Evolutionary conservation across 2,329 filamentous ascomycete genomes (phyloP), one percentile per base, ranked within the genome.

Genomic region (Rutstroemia sp.): DNA sequence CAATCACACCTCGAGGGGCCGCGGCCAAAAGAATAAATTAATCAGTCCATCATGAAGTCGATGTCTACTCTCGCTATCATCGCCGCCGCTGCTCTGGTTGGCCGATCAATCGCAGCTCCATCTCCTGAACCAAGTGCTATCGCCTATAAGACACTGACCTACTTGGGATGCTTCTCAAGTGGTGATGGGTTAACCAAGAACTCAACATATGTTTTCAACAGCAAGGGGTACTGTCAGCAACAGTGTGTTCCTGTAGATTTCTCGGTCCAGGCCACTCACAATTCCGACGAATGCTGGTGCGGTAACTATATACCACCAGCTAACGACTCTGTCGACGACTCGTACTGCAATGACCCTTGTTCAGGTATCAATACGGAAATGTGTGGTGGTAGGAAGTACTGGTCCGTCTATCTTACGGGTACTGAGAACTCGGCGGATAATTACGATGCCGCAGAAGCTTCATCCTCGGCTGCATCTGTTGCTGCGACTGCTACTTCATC

Each of bases 311-410:
- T 69, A n/a, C 68, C 68, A 17, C 59, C 64, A 8, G 47, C 57
- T 4, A 56, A 42, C 19, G 56, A 62, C 30, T 17, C 19, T 21
- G 63, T 63, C 14, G 61, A 60, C 36, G 52, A 62, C 40, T 48
- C 54, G 1, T 48, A 60, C 1, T 70, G 68, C 39, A 56, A 63
- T 45, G 57, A 51, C 23, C 42, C 51, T 25, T 70, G 68, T 51
- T 59, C 64, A 16, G 68, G 68, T 34, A 69, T 61, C 58, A 58
- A 58, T 19, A 36, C 49, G 0, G 63, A 66, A 42, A 60, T 53
- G 25, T 70, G 68, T 70, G 67, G 67, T 60, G 64, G 65, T 51
- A 48, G 51, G 8, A 56, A 50, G 47, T 64, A 59, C 39, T 65
- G 39, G 14, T 64, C 61, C 19, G 62, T 70, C 10, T 70, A 66